Base-by-base conservation (phyloP, 2,329 filamentous ascomycete species). In the Hypoxylon sp. region DNA sequence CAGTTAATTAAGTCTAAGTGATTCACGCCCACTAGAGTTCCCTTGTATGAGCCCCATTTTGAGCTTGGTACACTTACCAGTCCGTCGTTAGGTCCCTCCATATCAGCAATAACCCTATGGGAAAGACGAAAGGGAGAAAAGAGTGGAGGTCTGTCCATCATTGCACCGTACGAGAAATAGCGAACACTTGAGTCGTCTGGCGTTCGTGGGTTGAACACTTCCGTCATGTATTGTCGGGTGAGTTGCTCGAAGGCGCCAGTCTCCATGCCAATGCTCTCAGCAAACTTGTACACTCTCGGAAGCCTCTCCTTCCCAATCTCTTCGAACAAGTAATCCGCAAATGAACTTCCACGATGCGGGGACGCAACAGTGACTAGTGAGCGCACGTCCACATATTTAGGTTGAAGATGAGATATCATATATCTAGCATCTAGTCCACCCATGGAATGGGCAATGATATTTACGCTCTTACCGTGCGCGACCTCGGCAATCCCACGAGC, bases 401-500 rank as follows among this genome's bases (percentile, higher is more conserved):
- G 86, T 46, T 79, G 80, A 11, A 90, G 80, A 55, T 82, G 82
- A 21, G 88, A 87, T 58, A 91, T 87, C 88, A 91, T 89, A 77
- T 89, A 89, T 50, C 89, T 83, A 8, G 88, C 86, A 75, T 91
- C 89, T 2, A 91, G 82, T 1, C 89, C 89, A 52, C 89, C 88
- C 88, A 90, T 90, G 72, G 84, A 87, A 80, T 94, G 92, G 44
- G 88, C 88, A 19, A 94, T 84, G 65, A 97, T 92, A 76, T 93
- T 93, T 71, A 97, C 93, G 55, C 90, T 87, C 67, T 80, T 81
- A 17, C 82, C 83, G 21, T 77, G 72, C 1, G 85, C 82, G 8
- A 78, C 79, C 21, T 78, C 74, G 52, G 82, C 82, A 65, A 91
- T 89, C 68, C 87, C 83, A 69, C 80, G 74, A 32, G 84, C 83